Evolutionary conservation across 129 eudicot species (phyloP).

Genomic region (Tagetes patula): DNA sequence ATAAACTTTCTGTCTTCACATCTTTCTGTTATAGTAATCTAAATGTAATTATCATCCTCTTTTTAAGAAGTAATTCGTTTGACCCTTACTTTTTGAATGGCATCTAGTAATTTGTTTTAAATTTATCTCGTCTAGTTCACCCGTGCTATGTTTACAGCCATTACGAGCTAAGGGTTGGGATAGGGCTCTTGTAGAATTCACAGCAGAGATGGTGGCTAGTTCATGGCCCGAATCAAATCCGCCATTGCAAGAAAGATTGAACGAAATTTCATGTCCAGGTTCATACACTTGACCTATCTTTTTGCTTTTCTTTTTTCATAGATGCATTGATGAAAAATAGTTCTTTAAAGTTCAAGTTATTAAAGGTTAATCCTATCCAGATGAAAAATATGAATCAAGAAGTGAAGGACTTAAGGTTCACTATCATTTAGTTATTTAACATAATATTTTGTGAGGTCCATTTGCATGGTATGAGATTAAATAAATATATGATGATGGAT

Average conservation of each 20-base stretch:
- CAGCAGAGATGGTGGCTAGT: conserved; percentile 69
- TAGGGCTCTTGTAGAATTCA: conserved; percentile 76
- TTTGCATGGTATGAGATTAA: background rate
- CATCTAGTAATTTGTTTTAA: background rate
- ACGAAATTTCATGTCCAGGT: conserved; percentile 91
- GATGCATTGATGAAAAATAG: background rate
- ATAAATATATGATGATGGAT: background rate
- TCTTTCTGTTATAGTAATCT: background rate
- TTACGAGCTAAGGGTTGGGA: conserved; percentile 85
- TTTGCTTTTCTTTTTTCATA: background rate
- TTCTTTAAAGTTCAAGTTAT: background rate
- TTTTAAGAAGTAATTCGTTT: conserved; percentile 1
- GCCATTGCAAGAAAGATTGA: conserved; percentile 56
- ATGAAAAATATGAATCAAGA: background rate
- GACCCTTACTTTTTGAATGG: conserved; percentile 5
- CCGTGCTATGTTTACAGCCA: conserved; percentile 45
- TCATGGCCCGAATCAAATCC: conserved; percentile 59
- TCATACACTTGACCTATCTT: conserved; percentile 20
- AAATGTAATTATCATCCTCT: background rate
- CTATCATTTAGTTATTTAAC: background rate
- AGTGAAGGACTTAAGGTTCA: conserved; percentile 8
- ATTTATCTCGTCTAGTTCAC: background rate
- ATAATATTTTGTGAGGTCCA: conserved; percentile 1
- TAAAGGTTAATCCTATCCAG: background rate
- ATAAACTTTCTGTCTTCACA: no score